Percentiles rank a stretch among this genome's conserved stretches.
Conservation (phyloP, 1,284 basidiomycete species). For the Microbotryum saponariae region DNA sequence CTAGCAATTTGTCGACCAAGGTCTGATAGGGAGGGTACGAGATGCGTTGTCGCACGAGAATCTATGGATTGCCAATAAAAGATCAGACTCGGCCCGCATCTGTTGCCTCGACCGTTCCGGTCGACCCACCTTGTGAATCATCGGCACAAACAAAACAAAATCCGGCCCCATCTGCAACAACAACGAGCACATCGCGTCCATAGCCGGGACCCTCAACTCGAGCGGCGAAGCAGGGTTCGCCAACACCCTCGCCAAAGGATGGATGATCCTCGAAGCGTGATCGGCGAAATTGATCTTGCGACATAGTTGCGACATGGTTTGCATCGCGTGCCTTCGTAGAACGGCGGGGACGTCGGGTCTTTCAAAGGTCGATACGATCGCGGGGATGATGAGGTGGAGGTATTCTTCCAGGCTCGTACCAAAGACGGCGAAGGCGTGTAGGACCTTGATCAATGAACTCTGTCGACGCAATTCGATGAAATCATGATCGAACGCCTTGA, state of each 20-base stretch:
- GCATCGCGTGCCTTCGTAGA: constrained; percentile 79
- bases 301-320: constrained; percentile 84
- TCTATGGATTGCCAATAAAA: constrained; percentile 45
- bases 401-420: constrained; percentile 97
- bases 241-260: constrained; percentile 84
- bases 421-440: constrained; percentile 87
- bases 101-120: no score
- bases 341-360: constrained; percentile 64
- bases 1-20: constrained; percentile 79
- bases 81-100: neutral
- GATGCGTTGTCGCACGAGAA: constrained; percentile 68
- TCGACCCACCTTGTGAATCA: constrained; percentile 74
- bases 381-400: constrained; percentile 89
- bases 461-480: constrained; percentile 56
- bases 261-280: constrained; percentile 93
- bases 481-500: constrained; percentile 82
- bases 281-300: constrained; percentile 97
- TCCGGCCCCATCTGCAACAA: constrained; percentile 90
- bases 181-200: constrained; percentile 89
- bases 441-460: constrained; percentile 74
- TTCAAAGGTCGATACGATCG: constrained; percentile 88
- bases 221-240: constrained; percentile 52
- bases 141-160: constrained; percentile 94
- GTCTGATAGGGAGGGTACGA: constrained; percentile 81
- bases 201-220: constrained; percentile 75